phyloP scores from a whole-genome alignment of 1,139 yeast species.

The Hansenula lynferdii region DNA sequence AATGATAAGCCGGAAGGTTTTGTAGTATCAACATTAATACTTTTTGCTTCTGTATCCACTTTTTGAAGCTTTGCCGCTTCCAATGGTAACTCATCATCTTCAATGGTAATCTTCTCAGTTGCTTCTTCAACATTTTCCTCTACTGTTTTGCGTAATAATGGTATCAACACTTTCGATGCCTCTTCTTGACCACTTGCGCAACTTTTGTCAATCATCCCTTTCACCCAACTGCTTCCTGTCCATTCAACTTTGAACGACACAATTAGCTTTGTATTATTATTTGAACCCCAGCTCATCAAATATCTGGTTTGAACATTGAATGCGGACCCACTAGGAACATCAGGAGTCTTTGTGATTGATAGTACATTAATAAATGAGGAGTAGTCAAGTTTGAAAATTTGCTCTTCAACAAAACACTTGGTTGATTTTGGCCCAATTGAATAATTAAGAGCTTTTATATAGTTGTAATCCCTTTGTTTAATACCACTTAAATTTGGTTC shows the following conservation, averaged over 20 bases:
- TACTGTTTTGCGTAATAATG: constrained; percentile 9
- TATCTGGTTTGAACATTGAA: constrained; percentile 73
- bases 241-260: constrained; percentile 75
- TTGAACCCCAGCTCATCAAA: constrained; percentile 69
- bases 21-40: not conserved
- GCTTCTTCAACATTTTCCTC: constrained; percentile 9
- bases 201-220: constrained; percentile 87
- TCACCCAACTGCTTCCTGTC: constrained; percentile 92
- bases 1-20: too few relatives aligned
- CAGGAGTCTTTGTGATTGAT: constrained; percentile 78
- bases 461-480: constrained; percentile 56
- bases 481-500: constrained; percentile 35
- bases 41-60: not conserved
- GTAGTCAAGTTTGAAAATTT: constrained; percentile 56
- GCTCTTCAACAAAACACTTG: constrained; percentile 70
- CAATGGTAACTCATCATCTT: constrained; percentile 6
- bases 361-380: constrained; percentile 52
- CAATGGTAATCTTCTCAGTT: constrained; percentile 2
- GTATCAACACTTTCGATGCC: constrained; percentile 33
- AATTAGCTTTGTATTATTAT: constrained; percentile 57
- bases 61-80: not conserved
- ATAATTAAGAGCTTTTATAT: constrained; percentile 74
- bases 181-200: constrained; percentile 82
- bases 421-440: constrained; percentile 96
- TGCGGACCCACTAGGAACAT: constrained; percentile 88